These are phyloP conservation scores for Omphalotus olearius DNA, from an alignment of 1,284 basidiomycete species.

Conservation along the genomic window DNA sequence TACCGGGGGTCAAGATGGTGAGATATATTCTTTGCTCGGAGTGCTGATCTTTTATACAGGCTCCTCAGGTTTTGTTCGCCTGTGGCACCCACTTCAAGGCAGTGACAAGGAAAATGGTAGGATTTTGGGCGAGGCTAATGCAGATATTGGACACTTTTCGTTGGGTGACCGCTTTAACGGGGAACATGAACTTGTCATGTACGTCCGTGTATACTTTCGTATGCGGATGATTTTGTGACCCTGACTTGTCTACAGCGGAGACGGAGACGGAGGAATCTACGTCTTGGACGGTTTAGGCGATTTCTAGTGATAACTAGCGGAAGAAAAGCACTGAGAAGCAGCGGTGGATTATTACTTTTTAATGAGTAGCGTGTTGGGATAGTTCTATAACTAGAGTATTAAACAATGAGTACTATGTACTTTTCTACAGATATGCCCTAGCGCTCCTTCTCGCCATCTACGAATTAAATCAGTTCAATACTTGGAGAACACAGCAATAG, in stretches of 20 bases:
- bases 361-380: slow-evolving; percentile 3
- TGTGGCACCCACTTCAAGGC: slow-evolving; percentile 56
- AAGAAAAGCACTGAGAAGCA: too few species aligned
- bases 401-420: background rate
- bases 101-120: slow-evolving; percentile 38
- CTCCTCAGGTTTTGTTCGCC: slow-evolving; percentile 53
- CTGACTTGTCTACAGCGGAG: slow-evolving; percentile 34
- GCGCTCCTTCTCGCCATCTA: slow-evolving; percentile 49
- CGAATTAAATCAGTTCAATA: slow-evolving; percentile 3
- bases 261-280: slow-evolving; percentile 10
- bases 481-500: background rate
- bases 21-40: slow-evolving; percentile 15
- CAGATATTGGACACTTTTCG: slow-evolving; percentile 56
- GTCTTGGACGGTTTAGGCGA: slow-evolving; percentile 11
- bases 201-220: slow-evolving; percentile 25
- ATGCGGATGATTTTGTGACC: background rate
- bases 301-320: too few species aligned
- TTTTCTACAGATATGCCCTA: slow-evolving; percentile 42
- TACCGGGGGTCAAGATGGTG: slow-evolving; percentile 65
- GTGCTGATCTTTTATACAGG: background rate
- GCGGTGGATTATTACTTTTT: background rate
- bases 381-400: background rate
- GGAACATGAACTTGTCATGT: slow-evolving; percentile 61
- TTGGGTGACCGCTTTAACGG: slow-evolving; percentile 49
- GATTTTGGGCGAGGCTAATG: slow-evolving; percentile 45